Conservation (phyloP, 2,329 filamentous ascomycete species). For the Aspergillus versicolor region DNA sequence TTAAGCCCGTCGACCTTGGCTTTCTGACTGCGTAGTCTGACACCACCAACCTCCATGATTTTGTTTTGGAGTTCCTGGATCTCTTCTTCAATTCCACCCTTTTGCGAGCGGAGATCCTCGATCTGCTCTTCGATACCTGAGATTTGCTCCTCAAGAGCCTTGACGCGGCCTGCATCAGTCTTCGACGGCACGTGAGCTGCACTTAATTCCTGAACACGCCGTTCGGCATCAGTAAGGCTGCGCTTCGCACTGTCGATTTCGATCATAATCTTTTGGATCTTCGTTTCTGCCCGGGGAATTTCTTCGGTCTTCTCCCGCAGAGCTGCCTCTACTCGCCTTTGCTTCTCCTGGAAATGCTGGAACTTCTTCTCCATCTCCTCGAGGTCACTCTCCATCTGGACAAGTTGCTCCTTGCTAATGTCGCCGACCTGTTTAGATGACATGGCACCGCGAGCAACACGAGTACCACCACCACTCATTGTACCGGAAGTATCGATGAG, state of each 20-base stretch:
- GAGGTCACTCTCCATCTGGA: conserved; percentile 81
- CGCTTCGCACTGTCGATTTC: conserved; percentile 84
- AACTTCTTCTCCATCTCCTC: conserved; percentile 82
- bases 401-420: conserved; percentile 81
- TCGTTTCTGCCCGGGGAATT: conserved; percentile 82
- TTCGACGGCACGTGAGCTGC: conserved; percentile 79
- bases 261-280: conserved; percentile 84
- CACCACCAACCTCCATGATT: conserved; percentile 97
- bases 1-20: conserved; percentile 87
- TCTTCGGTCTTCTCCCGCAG: conserved; percentile 72
- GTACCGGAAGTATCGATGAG: conserved; percentile 98
- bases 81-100: conserved; percentile 85
- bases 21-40: conserved; percentile 85
- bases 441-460: conserved; percentile 90
- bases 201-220: conserved; percentile 79
- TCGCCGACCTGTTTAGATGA: conserved; percentile 91
- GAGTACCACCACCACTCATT: conserved; percentile 94
- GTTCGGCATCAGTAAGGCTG: conserved; percentile 80
- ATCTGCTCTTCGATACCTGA: conserved; percentile 73
- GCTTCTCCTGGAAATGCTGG: conserved; percentile 78
- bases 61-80: conserved; percentile 92
- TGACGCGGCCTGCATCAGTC: conserved; percentile 72
- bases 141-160: conserved; percentile 74
- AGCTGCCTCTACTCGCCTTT: conserved; percentile 72
- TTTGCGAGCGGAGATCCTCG: conserved; percentile 76